phyloP scores from a whole-genome alignment of 1,139 yeast genomes.

The Ogataea hybrid region DNA sequence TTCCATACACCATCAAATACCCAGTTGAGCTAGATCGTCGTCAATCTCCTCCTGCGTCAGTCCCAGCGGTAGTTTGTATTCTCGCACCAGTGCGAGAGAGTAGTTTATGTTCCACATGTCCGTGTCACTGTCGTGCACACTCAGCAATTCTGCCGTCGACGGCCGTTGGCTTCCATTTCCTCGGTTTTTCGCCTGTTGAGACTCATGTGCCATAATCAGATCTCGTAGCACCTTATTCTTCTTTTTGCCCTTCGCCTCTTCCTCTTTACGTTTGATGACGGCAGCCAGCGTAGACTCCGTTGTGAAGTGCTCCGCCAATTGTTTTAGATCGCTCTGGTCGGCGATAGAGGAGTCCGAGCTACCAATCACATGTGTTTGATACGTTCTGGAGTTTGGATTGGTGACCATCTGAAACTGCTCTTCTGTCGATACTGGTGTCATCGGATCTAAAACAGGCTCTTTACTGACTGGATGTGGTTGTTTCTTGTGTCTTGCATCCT shows the following conservation, averaged over 20 bases:
- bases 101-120: slow-evolving; percentile 7
- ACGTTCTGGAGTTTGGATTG: slow-evolving; percentile 26
- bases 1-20: slow-evolving; percentile 2
- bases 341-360: slow-evolving; percentile 23
- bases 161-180: slow-evolving; percentile 3
- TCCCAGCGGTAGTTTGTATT: slow-evolving; percentile 32
- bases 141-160: slow-evolving; percentile 8
- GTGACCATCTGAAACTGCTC: slow-evolving; percentile 31
- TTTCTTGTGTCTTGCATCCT: slow-evolving; percentile 8
- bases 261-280: slow-evolving; percentile 12
- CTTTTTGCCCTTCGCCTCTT: slow-evolving; percentile 14
- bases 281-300: slow-evolving; percentile 12
- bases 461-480: not conserved
- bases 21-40: slow-evolving; percentile 26
- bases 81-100: slow-evolving; percentile 8
- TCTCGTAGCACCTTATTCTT: slow-evolving; percentile 14
- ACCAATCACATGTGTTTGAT: slow-evolving; percentile 25
- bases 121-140: slow-evolving; percentile 3
- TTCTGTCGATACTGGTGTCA: slow-evolving; percentile 29
- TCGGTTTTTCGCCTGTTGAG: slow-evolving; percentile 2
- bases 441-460: slow-evolving; percentile 27
- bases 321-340: slow-evolving; percentile 22
- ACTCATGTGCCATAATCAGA: slow-evolving; percentile 8
- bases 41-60: slow-evolving; percentile 31
- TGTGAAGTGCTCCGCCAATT: slow-evolving; percentile 17